These are phyloP conservation scores for Yamadazyma oceani DNA, from an alignment of 1,139 yeast genomes.

Conservation along the genomic window DNA sequence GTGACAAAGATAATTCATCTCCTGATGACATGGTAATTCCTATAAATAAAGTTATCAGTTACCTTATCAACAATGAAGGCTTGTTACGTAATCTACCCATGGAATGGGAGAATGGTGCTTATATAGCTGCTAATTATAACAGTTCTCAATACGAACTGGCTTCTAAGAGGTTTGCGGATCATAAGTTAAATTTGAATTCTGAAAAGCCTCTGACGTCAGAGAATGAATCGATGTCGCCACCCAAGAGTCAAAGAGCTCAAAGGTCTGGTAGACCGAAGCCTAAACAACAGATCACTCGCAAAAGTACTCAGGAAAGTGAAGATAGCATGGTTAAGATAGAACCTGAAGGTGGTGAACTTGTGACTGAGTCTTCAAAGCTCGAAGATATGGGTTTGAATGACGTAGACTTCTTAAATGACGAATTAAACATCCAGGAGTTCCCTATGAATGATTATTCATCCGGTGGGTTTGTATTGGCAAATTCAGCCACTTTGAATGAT, in stretches of 20 bases:
- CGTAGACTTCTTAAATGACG: neutral
- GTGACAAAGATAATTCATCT: neutral
- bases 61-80: slow-evolving; percentile 40
- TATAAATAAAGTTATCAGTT: slow-evolving; percentile 50
- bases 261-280: neutral
- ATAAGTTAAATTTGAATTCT: slow-evolving; percentile 11
- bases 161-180: slow-evolving; percentile 34
- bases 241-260: neutral
- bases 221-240: neutral
- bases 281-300: neutral
- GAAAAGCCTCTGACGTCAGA: neutral
- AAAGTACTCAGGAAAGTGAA: neutral
- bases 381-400: slow-evolving; percentile 1
- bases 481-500: slow-evolving; percentile 19
- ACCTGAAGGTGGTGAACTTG: neutral
- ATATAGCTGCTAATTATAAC: slow-evolving; percentile 37
- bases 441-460: slow-evolving; percentile 19
- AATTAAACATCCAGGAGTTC: slow-evolving; percentile 4
- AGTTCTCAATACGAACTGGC: slow-evolving; percentile 24
- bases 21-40: slow-evolving; percentile 27
- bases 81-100: slow-evolving; percentile 38
- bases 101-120: slow-evolving; percentile 48
- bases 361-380: neutral
- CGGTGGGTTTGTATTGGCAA: slow-evolving; percentile 23
- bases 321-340: neutral